Percentiles rank a stretch among this genome's conserved stretches.
Evolutionary conservation across 2,329 filamentous ascomycete species (phyloP).

Genomic region (Trichoderma arundinaceum): DNA sequence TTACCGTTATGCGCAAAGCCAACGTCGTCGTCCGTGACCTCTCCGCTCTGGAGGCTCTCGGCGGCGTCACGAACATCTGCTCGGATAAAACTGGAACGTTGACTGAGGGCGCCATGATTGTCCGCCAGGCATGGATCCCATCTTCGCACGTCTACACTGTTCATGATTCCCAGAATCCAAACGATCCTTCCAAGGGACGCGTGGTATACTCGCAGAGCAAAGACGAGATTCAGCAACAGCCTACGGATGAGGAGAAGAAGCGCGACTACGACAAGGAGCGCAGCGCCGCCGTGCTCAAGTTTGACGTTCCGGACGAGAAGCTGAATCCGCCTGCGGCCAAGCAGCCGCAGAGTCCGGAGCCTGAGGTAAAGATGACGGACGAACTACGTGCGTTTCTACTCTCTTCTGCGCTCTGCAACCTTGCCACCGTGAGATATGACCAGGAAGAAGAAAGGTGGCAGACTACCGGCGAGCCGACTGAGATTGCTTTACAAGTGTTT

Average conservation of each 20-base stretch:
- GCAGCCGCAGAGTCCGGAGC: constrained; percentile 41
- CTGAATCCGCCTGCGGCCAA: constrained; percentile 46
- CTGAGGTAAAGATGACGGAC: constrained; percentile 55
- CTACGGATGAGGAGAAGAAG: constrained; percentile 42
- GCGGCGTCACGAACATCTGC: constrained; percentile 74
- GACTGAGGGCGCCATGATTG: constrained; percentile 72
- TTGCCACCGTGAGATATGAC: constrained; percentile 63
- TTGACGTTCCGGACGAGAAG: constrained; percentile 66
- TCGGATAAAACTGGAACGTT: constrained; percentile 76
- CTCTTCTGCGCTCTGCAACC: constrained; percentile 68
- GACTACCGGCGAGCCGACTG: constrained; percentile 73
- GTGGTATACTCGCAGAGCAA: constrained; percentile 54
- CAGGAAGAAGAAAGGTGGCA: constrained; percentile 65
- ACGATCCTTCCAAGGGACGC: constrained; percentile 63
- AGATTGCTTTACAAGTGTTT: constrained; percentile 78
- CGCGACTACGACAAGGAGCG: constrained; percentile 66
- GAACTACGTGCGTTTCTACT: constrained; percentile 58
- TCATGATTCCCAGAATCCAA: constrained; percentile 64
- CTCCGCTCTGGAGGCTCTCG: constrained; percentile 70
- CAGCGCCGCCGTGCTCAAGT: constrained; percentile 64
- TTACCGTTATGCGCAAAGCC: constrained; percentile 67
- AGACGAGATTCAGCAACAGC: constrained; percentile 39
- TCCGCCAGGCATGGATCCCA: constrained; percentile 69
- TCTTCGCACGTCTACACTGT: constrained; percentile 63
- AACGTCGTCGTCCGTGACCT: constrained; percentile 71